Evolutionary conservation across 306 rosid species (phyloP).

Genomic region (Geum urbanum): DNA sequence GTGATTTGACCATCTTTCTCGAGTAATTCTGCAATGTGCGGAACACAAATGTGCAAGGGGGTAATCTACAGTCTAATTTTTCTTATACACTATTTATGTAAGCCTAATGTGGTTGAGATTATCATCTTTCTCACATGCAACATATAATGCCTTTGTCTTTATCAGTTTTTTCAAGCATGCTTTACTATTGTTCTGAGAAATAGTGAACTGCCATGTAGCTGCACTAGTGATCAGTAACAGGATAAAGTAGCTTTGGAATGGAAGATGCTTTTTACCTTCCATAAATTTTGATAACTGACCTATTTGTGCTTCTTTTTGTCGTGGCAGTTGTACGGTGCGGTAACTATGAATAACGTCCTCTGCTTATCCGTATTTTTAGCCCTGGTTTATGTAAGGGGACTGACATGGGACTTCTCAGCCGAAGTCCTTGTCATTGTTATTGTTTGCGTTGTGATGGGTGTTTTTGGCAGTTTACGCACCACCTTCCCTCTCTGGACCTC

Average conservation of each 20-base stretch:
- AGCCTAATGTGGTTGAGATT: too few relatives aligned
- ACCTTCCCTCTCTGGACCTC: constrained; percentile 84
- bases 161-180: too few relatives aligned
- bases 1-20: too few relatives aligned
- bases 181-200: too few relatives aligned
- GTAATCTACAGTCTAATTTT: too few relatives aligned
- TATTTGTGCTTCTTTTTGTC: constrained; percentile 23
- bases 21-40: too few relatives aligned
- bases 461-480: constrained; percentile 76
- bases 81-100: too few relatives aligned
- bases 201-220: too few relatives aligned
- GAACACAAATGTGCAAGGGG: too few relatives aligned
- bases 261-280: not conserved
- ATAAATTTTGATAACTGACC: not conserved
- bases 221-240: too few relatives aligned
- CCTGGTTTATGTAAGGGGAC: constrained; percentile 68
- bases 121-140: too few relatives aligned
- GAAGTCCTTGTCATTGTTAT: constrained; percentile 82
- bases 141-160: too few relatives aligned
- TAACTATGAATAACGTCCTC: constrained; percentile 83
- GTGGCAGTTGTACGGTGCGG: constrained; percentile 82
- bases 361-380: constrained; percentile 93
- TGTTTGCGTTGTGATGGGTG: constrained; percentile 74
- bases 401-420: constrained; percentile 90
- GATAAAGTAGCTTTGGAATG: not conserved